Base-by-base conservation (phyloP, 2,329 filamentous ascomycete genomes). In the Penicillium glabrum region DNA sequence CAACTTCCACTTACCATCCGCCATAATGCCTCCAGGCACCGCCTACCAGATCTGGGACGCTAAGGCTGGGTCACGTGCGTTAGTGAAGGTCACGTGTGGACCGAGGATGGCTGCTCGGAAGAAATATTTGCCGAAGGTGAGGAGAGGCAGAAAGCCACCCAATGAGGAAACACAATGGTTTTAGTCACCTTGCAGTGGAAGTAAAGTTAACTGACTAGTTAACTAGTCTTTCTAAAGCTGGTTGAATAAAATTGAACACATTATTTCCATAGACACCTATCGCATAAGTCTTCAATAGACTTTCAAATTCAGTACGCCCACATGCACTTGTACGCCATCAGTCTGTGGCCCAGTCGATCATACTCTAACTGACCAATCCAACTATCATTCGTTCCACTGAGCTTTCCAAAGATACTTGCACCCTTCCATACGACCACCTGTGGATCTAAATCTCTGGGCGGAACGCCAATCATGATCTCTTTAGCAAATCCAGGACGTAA, bases 371-470 rank as follows among this genome's bases (percentile, higher is more conserved):
- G 85, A 14, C 88, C 89, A 69, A 98, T 91, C 95, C 95, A 99
- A 68, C 89, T 95, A 74, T 99, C 95, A 76, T 98, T 98, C 16
- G 91, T 93, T 46, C 79, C 80, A 58, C 87, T 85, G 65, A 98
- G 79, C 77, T 96, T 92, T 3, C 91, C 93, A 80, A 97, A 99
- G 16, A 99, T 93, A 71, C 92, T 96, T 0, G 91, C 95, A 4
- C 95, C 95, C 82, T 99, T 99, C 95, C 95, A 99, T 9, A 89
- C 88, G 52, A 98, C 89, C n/a, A 98, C 93, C 76, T 97, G 92
- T 58, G 95, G 91, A 75, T 99, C 95, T 79, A 99, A 89, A 67
- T 99, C 95, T 67, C 93, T 83, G 0, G 95, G 95, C n/a, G 86
- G 86, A 21, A 83, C 80, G 1, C 84, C 85, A 24, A 89, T 85